Evolutionary conservation across 1,139 yeast genomes (phyloP).

Genomic region (Neolecta irregularis): DNA sequence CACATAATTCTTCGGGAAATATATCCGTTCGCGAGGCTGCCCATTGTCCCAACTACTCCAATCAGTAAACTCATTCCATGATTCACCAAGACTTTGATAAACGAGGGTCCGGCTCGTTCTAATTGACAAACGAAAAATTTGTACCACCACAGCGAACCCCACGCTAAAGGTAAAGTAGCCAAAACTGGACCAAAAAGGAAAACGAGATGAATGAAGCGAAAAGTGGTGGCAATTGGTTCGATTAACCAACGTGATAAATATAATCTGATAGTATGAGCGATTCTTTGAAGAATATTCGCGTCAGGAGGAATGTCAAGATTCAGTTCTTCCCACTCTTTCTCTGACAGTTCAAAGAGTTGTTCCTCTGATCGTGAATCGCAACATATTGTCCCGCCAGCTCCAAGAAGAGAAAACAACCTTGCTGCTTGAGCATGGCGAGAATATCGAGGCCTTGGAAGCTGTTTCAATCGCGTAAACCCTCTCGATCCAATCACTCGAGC

Average conservation of each 20-base stretch:
- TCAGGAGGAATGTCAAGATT: slow-evolving; percentile 6
- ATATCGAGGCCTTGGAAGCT: too few species aligned
- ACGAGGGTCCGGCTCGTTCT: slow-evolving; percentile 85
- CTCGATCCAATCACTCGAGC: too few species aligned
- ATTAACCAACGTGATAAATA: slow-evolving; percentile 3
- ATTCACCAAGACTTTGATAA: slow-evolving; percentile 39
- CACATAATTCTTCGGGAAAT: slow-evolving; percentile 65
- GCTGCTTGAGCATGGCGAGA: too few species aligned
- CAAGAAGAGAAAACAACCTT: too few species aligned
- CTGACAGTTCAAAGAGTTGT: slow-evolving; percentile 20
- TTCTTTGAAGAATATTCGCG: slow-evolving; percentile 2
- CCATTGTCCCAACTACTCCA: slow-evolving; percentile 74
- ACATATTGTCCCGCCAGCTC: too few species aligned
- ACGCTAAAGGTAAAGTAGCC: slow-evolving; percentile 44
- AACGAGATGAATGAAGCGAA: slow-evolving; percentile 55
- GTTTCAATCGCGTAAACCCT: too few species aligned
- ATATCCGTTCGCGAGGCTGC: slow-evolving; percentile 97
- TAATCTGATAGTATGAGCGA: background rate
- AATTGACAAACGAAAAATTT: slow-evolving; percentile 47
- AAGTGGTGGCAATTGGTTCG: slow-evolving; percentile 58
- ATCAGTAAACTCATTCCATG: background rate
- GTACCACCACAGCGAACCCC: slow-evolving; percentile 65
- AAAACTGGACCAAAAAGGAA: slow-evolving; percentile 57
- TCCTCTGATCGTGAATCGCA: too few species aligned
- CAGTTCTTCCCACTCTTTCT: slow-evolving; percentile 16